phyloP scores from a whole-genome alignment of 768 basidiomycete species.

The Lyophyllum atratum region DNA sequence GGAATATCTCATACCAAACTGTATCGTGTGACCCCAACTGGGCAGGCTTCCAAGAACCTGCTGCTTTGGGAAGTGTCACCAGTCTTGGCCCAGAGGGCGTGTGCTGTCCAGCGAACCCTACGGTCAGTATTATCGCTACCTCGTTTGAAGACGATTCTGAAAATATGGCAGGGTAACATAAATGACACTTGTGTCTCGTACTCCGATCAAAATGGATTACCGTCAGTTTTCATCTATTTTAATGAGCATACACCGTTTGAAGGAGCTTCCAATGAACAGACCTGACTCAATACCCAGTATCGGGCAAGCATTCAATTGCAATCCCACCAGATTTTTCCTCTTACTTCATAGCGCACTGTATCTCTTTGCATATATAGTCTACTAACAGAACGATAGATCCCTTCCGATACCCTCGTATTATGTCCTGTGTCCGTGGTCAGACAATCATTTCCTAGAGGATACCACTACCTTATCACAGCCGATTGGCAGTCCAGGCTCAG shows the following conservation, averaged over 20 bases:
- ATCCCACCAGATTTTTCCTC: background rate
- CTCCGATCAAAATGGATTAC: slow-evolving; percentile 64
- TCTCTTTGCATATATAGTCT: background rate
- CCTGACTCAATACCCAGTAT: slow-evolving; percentile 37
- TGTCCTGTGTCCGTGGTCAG: background rate
- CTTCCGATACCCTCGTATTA: background rate
- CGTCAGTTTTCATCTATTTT: slow-evolving; percentile 44
- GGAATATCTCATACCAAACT: slow-evolving; percentile 75
- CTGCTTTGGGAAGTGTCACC: slow-evolving; percentile 70
- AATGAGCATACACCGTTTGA: background rate
- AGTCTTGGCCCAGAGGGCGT: slow-evolving; percentile 53
- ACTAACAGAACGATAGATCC: background rate
- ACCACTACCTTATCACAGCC: background rate
- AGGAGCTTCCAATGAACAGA: slow-evolving; percentile 23
- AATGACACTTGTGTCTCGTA: slow-evolving; percentile 69
- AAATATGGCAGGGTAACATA: slow-evolving; percentile 33
- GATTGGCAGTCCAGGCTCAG: background rate
- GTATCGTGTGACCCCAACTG: slow-evolving; percentile 65
- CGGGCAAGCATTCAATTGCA: background rate
- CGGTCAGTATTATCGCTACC: slow-evolving; percentile 35
- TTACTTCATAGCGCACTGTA: background rate
- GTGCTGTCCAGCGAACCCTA: slow-evolving; percentile 76
- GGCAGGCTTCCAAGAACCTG: slow-evolving; percentile 58
- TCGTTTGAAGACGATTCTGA: slow-evolving; percentile 1
- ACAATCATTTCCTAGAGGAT: background rate